Evolutionary conservation across 352 stramenopile genomes (phyloP), one percentile per base, ranked within the genome.

Genomic region (Phytophthora aleatoria): DNA sequence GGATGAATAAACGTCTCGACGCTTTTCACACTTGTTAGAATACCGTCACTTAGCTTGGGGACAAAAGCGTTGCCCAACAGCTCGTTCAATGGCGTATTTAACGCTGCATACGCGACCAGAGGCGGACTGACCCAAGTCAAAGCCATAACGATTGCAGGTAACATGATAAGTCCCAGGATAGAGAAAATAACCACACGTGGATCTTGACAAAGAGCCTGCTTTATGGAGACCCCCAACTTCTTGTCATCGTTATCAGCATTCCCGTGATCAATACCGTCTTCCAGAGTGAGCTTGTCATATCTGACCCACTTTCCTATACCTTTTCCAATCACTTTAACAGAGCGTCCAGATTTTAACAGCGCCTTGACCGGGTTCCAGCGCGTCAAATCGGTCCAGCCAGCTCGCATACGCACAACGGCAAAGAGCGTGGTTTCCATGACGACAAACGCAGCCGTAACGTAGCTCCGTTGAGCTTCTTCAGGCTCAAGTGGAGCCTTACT

Each of bases 401-500:
- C 50, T 8, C 31, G 62, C 24, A 24, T 36, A 0, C 63, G 63
- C 44, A 62, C 63, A 2, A 61, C 3, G 5, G 47, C 57, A 26
- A 76, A 76, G 28, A 64, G 20, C 20, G 20, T 20, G 20, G 20
- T 20, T 20, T 20, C 20, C 20, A 20, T 20, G 20, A 20, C 20
- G 20, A 20, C 20, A 20, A 20, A 20, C 20, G 20, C 20, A 20
- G 20, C 20, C 20, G 20, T 68, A 2, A 61, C 27, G 42, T 65
- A 74, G 5, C 42, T 60, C 12, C 41, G 16, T 51, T 61, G 7
- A 64, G 20, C 51, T 7, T 68, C 51, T 10, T 58, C 47, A 20
- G 20, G 20, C 3, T 56, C 50, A 24, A 75, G 56, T 7, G 62
- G 39, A 2, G 57, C 62, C n/a, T 74, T 71, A 26, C 69, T 76